Conservation (phyloP, 176 grass and related monocot species). For the Urochloa ruziziensis region DNA sequence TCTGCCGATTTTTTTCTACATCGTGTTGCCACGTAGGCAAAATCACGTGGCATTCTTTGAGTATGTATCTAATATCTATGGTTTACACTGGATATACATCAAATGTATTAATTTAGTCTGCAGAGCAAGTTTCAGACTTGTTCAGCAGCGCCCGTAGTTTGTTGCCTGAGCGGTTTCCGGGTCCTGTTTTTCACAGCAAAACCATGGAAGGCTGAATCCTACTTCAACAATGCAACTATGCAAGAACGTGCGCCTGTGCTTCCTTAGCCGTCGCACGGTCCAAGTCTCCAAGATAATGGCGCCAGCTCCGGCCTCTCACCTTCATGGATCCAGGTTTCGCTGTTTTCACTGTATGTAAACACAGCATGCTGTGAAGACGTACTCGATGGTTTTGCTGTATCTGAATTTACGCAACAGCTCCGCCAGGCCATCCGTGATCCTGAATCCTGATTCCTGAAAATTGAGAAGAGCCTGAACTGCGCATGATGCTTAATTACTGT, state of each 20-base stretch:
- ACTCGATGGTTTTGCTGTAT: neutral
- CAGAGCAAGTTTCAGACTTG: neutral
- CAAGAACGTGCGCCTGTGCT: neutral
- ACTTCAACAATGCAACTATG: neutral
- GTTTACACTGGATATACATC: neutral
- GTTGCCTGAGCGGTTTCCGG: conserved; percentile 2
- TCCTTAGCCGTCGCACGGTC: neutral
- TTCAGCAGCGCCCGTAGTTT: neutral
- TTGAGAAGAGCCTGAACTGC: neutral
- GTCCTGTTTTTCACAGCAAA: neutral
- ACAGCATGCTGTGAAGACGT: neutral
- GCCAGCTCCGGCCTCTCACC: no score
- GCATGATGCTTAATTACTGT: neutral
- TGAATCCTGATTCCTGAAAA: no score
- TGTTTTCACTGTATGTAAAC: no score
- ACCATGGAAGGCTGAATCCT: neutral
- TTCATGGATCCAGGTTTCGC: no score
- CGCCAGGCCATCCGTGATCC: no score
- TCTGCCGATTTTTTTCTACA: neutral
- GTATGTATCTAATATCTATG: no score
- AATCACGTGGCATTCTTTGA: neutral
- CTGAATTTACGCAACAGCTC: neutral
- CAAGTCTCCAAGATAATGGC: no score
- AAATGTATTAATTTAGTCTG: neutral
- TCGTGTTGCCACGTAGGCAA: neutral